Conservation (phyloP, 805 yeast genomes). For the Metschnikowia orientalis region DNA sequence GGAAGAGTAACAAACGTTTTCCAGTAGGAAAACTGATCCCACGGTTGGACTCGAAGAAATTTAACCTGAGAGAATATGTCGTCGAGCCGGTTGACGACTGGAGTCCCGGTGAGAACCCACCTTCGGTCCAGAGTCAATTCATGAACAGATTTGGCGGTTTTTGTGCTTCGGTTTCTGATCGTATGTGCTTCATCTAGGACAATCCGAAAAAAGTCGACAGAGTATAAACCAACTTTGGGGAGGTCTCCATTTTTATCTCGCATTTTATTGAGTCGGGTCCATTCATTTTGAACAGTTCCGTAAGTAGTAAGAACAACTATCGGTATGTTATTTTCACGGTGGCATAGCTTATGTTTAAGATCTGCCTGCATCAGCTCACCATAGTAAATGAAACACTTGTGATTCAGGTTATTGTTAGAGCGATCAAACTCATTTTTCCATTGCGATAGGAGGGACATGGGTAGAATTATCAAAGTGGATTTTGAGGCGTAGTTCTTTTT, state of each 20-base stretch:
- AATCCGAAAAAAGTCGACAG: conserved; percentile 69
- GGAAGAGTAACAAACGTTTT: conserved; percentile 79
- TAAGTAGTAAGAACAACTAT: conserved; percentile 77
- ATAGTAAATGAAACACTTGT: conserved; percentile 62
- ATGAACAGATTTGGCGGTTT: conserved; percentile 73
- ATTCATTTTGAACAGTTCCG: conserved; percentile 81
- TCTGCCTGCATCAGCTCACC: conserved; percentile 59
- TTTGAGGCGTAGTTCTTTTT: conserved; percentile 51
- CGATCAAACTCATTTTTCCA: conserved; percentile 81
- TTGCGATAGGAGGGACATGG: conserved; percentile 86
- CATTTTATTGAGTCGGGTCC: conserved; percentile 41
- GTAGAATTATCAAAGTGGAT: conserved; percentile 78
- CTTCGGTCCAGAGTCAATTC: conserved; percentile 59
- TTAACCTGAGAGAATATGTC: conserved; percentile 76
- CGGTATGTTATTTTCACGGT: conserved; percentile 45
- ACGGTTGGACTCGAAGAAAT: conserved; percentile 78
- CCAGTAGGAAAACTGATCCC: conserved; percentile 86
- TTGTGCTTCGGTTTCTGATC: conserved; percentile 73
- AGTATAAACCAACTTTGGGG: conserved; percentile 53
- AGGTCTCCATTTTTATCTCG: conserved; percentile 26
- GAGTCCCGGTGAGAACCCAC: conserved; percentile 93
- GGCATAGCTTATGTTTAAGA: conserved; percentile 43
- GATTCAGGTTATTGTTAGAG: conserved; percentile 44
- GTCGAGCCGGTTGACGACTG: conserved; percentile 82
- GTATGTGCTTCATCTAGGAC: conserved; percentile 89